Conservation (phyloP, 129 eudicot genomes). For the Flaveria linearis region DNA sequence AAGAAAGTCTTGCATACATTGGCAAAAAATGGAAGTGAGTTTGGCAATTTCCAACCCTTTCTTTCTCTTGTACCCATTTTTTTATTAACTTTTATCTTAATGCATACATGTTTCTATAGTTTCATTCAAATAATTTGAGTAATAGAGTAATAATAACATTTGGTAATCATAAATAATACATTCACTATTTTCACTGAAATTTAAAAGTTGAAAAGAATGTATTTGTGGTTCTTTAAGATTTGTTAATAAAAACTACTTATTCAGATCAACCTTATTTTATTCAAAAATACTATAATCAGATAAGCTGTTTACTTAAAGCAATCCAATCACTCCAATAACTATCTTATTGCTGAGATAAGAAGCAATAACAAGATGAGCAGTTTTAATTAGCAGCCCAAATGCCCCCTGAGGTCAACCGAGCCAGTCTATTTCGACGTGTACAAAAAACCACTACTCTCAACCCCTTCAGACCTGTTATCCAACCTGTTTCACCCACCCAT, state of each 20-base stretch:
- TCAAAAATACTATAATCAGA: background rate
- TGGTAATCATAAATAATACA: background rate
- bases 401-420: background rate
- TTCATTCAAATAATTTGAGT: background rate
- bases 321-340: background rate
- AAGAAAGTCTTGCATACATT: background rate
- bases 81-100: no score
- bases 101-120: background rate
- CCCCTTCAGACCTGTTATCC: background rate
- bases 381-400: background rate
- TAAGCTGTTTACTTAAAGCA: background rate
- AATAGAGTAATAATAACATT: background rate
- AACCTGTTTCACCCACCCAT: conserved; percentile 2
- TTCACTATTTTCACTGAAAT: background rate
- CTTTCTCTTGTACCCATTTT: no score
- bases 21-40: background rate
- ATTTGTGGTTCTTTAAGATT: background rate
- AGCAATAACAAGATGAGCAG: background rate
- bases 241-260: background rate
- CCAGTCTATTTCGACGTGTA: background rate
- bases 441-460: background rate
- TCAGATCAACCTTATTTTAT: background rate
- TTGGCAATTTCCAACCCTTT: no score
- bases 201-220: background rate
- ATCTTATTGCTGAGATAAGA: background rate